These are phyloP conservation scores for Solanum clarkiae DNA, from an alignment of 257 asterid genomes.

Conservation along the genomic window DNA sequence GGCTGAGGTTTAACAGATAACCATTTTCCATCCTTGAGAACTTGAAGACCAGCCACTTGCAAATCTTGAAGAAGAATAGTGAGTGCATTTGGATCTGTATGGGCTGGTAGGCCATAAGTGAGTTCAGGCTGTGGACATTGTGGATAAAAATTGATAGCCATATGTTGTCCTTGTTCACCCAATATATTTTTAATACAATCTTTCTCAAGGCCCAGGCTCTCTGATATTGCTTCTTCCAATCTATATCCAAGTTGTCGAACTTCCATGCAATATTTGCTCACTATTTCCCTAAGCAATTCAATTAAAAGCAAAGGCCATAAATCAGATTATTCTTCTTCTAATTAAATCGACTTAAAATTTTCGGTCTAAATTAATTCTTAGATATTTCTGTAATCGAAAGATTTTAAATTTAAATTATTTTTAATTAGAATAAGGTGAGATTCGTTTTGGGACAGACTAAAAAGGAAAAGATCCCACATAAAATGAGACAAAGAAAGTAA, in stretches of 20 bases:
- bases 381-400: no score
- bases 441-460: no score
- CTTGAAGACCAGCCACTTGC: constrained; percentile 70
- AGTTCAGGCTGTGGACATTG: constrained; percentile 82
- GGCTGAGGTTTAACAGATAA: constrained; percentile 58
- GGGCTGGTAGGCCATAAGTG: constrained; percentile 76
- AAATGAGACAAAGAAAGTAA: no score
- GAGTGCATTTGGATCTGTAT: constrained; percentile 81
- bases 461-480: no score
- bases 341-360: no score
- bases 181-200: constrained; percentile 34
- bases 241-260: constrained; percentile 51
- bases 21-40: constrained; percentile 78
- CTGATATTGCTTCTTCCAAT: constrained; percentile 60
- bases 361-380: no score
- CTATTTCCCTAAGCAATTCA: constrained; percentile 32
- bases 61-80: constrained; percentile 84
- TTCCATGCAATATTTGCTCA: constrained; percentile 45
- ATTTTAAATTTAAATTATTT: no score
- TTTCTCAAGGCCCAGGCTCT: constrained; percentile 61
- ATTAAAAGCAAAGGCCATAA: not conserved
- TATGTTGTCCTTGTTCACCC: constrained; percentile 90
- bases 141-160: constrained; percentile 83
- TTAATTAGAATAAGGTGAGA: no score
- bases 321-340: not conserved